Evolutionary conservation across 768 basidiomycete species (phyloP), one percentile per base, ranked within the genome.

Genomic region (Leccinellum rugosiceps): DNA sequence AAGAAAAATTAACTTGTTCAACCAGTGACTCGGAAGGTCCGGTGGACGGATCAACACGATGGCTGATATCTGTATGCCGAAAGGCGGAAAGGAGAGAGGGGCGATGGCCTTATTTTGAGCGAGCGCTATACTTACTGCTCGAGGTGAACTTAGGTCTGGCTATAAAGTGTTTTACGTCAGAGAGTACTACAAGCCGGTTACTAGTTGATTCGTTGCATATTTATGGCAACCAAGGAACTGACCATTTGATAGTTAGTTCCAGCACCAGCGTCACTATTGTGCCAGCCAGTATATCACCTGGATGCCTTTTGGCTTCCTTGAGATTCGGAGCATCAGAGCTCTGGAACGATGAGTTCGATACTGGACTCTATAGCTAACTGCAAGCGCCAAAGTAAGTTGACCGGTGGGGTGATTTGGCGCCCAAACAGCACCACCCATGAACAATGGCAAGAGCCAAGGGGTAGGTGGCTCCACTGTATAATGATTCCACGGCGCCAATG

Each of bases 1-100:
- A 19, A 4, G 31, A 7, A 32, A 58, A 7, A 23, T 19, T 19
- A 19, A 59, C 13, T 25, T 28, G 30, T 23, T 43, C 41, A 84
- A 81, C 47, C 19, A 81, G 80, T 9, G 84, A 84, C 63, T 31
- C n/a, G n/a, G 35, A 38, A 38, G 35, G 35, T 76, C 80, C 23
- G 84, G 85, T 49, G 84, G 85, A 83, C 13, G 85, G 86, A 11
- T 81, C 79, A 44, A 85, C 85, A 87, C 59, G 87, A 84, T 60
- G 49, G 72, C 86, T n/a, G 85, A 87, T 65, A 76, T 88, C 13
- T 87, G 86, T 56, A 70, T 82, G 10, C 85, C 86, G 3, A 70
- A 74, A 6, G 76, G 77, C 7, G 77, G 79, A 3, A 79, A 76
- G 32, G 62, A 68, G 13, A 32, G 32, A 32, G 13, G 25, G 74